Percentiles rank a stretch among this genome's conserved stretches.
Conservation (phyloP, 2,329 filamentous ascomycete genomes). For the Leptographium galeiforme region DNA sequence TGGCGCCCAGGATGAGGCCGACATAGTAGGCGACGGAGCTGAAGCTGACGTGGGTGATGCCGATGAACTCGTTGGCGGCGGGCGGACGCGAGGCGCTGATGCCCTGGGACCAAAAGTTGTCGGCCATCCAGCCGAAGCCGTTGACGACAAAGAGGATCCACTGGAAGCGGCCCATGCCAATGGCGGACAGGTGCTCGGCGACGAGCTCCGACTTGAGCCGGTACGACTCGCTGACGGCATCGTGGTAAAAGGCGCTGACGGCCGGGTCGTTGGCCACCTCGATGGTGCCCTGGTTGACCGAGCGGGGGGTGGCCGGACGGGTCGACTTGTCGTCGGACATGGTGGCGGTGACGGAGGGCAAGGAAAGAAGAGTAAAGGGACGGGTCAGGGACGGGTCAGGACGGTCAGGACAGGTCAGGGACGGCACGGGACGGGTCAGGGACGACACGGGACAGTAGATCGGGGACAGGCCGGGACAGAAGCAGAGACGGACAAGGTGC, state of each 20-base stretch:
- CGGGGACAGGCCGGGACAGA: no score
- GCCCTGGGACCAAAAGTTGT: conserved; percentile 27
- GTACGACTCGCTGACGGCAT: conserved; percentile 6
- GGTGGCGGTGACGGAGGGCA: background rate
- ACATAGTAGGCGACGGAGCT: conserved; percentile 24
- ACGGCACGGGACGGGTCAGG: no score
- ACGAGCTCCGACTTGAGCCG: conserved; percentile 10
- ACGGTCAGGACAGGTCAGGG: no score
- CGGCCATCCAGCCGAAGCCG: conserved; percentile 32
- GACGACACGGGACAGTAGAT: no score
- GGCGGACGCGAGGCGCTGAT: conserved; percentile 21
- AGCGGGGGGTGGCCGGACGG: background rate
- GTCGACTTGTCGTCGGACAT: background rate
- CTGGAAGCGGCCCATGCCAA: conserved; percentile 9
- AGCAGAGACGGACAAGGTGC: no score
- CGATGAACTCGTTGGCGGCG: conserved; percentile 20
- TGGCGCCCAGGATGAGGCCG: conserved; percentile 30
- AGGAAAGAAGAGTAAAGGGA: no score
- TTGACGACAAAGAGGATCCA: conserved; percentile 29
- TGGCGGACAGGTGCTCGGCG: conserved; percentile 3
- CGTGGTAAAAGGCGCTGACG: conserved; percentile 3
- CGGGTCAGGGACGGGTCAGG: no score
- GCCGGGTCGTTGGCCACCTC: conserved; percentile 1
- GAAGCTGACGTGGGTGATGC: conserved; percentile 14
- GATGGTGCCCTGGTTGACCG: background rate